These are phyloP conservation scores for Hapsidospora chrysogenum DNA, from an alignment of 495 filamentous ascomycete genomes.

Conservation along the genomic window DNA sequence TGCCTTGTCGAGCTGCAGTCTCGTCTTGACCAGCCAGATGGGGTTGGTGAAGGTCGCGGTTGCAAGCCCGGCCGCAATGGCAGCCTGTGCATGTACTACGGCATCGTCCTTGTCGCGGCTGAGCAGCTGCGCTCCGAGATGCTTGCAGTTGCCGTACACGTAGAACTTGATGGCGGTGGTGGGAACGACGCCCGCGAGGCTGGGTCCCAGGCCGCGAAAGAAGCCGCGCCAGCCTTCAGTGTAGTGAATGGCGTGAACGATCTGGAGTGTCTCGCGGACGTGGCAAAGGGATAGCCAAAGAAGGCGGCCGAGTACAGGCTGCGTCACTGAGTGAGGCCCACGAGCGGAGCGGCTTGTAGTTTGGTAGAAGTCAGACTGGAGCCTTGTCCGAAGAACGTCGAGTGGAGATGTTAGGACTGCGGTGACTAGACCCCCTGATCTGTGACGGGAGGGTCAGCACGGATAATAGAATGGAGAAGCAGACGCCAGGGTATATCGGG, in stretches of 20 bases:
- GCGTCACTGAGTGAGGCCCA: too few relatives aligned
- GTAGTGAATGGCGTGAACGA: conserved; percentile 33
- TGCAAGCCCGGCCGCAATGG: conserved; percentile 37
- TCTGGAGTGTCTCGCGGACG: conserved; percentile 38
- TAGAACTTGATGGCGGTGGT: conserved; percentile 16
- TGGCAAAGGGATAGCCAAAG: conserved; percentile 6
- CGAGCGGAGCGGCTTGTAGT: too few relatives aligned
- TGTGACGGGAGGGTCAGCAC: too few relatives aligned
- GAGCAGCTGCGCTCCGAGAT: conserved; percentile 27
- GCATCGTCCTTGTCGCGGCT: conserved; percentile 27
- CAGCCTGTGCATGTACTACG: conserved; percentile 34
- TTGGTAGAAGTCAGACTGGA: too few relatives aligned
- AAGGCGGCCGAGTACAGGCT: not conserved
- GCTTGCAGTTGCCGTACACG: conserved; percentile 41
- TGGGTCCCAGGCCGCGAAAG: conserved; percentile 43
- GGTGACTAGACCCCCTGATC: too few relatives aligned
- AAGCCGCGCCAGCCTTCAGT: conserved; percentile 39
- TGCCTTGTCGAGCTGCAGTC: conserved; percentile 58
- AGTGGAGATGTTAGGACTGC: too few relatives aligned
- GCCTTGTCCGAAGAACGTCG: too few relatives aligned
- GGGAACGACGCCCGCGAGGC: conserved; percentile 39
- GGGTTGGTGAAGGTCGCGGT: conserved; percentile 71
- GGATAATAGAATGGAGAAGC: too few relatives aligned
- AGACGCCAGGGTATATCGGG: too few relatives aligned
- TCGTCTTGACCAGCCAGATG: conserved; percentile 71